Percentiles rank a stretch among this genome's conserved stretches.
Conservation (phyloP, 192 early-diverging fungal species). For the Phlyctochytrium bullatum region DNA sequence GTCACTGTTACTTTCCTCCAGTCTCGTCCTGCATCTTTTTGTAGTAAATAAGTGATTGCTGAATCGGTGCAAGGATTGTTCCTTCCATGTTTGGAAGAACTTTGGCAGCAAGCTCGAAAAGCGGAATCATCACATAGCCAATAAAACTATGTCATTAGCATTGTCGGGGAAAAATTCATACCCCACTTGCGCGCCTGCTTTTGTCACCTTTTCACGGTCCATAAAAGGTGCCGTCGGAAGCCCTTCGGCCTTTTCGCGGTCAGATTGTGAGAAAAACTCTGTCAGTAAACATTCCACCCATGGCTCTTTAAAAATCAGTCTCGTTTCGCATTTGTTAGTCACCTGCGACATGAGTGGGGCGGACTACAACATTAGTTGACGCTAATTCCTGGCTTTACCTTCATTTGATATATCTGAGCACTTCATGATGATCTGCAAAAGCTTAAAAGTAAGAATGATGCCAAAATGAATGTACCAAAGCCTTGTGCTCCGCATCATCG, state of each 20-base stretch:
- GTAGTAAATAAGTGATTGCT: constrained; percentile 37
- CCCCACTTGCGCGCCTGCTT: constrained; percentile 45
- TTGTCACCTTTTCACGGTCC: constrained; percentile 57
- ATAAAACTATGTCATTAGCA: constrained; percentile 36
- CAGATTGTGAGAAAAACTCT: constrained; percentile 55
- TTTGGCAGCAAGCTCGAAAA: constrained; percentile 49
- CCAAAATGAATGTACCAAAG: constrained; percentile 26
- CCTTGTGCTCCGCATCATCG: constrained; percentile 42
- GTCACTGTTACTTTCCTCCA: too few relatives aligned
- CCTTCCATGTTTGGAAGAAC: constrained; percentile 50
- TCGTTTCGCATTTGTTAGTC: constrained; percentile 1
- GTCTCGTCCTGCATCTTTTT: constrained; percentile 37
- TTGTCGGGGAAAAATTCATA: constrained; percentile 10
- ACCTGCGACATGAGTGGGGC: constrained; percentile 19
- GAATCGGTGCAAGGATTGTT: constrained; percentile 34
- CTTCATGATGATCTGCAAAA: constrained; percentile 52
- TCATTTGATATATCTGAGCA: constrained; percentile 59
- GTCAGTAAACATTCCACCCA: constrained; percentile 56
- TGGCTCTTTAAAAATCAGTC: constrained; percentile 26
- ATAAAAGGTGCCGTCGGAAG: constrained; percentile 55
- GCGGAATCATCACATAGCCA: constrained; percentile 55
- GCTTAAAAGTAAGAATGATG: constrained; percentile 20
- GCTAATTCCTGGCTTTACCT: constrained; percentile 30
- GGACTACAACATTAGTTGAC: too few relatives aligned
- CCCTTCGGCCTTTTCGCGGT: constrained; percentile 50